A percentile compares a stretch with the other conserved stretches of the same genome.
Evolutionary conservation across 768 basidiomycete species (phyloP).

Genomic region (Vararia minispora): DNA sequence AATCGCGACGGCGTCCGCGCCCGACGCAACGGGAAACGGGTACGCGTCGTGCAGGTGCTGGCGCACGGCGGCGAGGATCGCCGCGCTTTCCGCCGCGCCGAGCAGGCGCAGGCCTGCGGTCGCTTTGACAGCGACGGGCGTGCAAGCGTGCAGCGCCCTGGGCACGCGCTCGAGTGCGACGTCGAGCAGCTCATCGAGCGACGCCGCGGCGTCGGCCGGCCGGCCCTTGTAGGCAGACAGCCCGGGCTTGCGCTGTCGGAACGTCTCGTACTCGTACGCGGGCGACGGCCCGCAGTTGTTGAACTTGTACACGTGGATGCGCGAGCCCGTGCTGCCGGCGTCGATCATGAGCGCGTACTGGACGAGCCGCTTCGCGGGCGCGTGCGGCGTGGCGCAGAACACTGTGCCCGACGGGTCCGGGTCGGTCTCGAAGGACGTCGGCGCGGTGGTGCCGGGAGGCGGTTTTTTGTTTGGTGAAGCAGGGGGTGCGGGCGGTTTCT

Average conservation of each 20-base stretch:
- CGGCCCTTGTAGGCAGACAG: slow-evolving; percentile 50
- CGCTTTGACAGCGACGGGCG: slow-evolving; percentile 86
- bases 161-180: slow-evolving; percentile 78
- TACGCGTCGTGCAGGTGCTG: slow-evolving; percentile 43
- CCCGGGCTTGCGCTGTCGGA: slow-evolving; percentile 73
- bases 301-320: slow-evolving; percentile 99
- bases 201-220: slow-evolving; percentile 64
- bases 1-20: slow-evolving; percentile 63
- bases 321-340: slow-evolving; percentile 93
- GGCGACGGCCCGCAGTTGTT: slow-evolving; percentile 75
- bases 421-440: slow-evolving; percentile 60
- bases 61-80: slow-evolving; percentile 69
- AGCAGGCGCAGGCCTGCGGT: slow-evolving; percentile 80
- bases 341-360: slow-evolving; percentile 97
- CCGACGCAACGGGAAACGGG: slow-evolving; percentile 54
- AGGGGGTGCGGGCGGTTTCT: background rate
- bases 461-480: too few relatives aligned
- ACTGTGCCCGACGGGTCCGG: slow-evolving; percentile 64
- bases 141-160: slow-evolving; percentile 47
- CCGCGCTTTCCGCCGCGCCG: slow-evolving; percentile 46
- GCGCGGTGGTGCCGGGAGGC: slow-evolving; percentile 16
- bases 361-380: slow-evolving; percentile 43
- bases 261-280: slow-evolving; percentile 86
- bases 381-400: slow-evolving; percentile 52
- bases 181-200: slow-evolving; percentile 69